These are phyloP conservation scores for Ophiostoma triangulosporum DNA, from an alignment of 2,329 filamentous ascomycete genomes.

Conservation along the genomic window DNA sequence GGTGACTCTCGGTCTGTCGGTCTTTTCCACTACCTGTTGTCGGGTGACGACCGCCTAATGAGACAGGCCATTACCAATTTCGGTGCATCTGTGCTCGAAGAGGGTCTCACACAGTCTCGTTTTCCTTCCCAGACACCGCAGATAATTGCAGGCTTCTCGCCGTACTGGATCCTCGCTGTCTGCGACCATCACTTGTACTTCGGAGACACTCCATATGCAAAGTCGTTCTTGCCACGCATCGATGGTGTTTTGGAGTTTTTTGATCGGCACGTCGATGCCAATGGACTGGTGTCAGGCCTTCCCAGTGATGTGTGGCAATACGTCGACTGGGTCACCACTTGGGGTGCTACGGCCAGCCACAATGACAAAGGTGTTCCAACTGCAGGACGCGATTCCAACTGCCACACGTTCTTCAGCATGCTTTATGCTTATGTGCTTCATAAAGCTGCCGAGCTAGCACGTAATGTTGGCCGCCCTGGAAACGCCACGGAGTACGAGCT, in stretches of 20 bases:
- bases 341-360: slow-evolving; percentile 14
- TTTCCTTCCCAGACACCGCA: slow-evolving; percentile 24
- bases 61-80: slow-evolving; percentile 20
- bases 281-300: slow-evolving; percentile 16
- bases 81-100: slow-evolving; percentile 14
- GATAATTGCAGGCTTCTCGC: slow-evolving; percentile 25
- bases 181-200: slow-evolving; percentile 25
- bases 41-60: slow-evolving; percentile 21
- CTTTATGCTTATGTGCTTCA: slow-evolving; percentile 25
- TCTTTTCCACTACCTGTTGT: slow-evolving; percentile 21
- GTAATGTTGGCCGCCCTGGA: slow-evolving; percentile 21
- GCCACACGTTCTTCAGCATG: slow-evolving; percentile 27
- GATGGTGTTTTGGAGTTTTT: slow-evolving; percentile 24
- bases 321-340: slow-evolving; percentile 22
- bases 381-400: slow-evolving; percentile 22
- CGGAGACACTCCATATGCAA: slow-evolving; percentile 19
- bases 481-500: slow-evolving; percentile 19
- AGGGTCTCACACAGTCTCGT: slow-evolving; percentile 24
- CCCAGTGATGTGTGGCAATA: slow-evolving; percentile 21
- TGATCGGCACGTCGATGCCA: slow-evolving; percentile 16
- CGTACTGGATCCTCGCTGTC: slow-evolving; percentile 25
- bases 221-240: slow-evolving; percentile 21
- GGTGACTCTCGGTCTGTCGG: slow-evolving; percentile 17
- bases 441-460: slow-evolving; percentile 20
- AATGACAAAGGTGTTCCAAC: slow-evolving; percentile 23